Evolutionary conservation across 202 grass and related monocot genomes (phyloP).

Genomic region (Carex sylvatica): DNA sequence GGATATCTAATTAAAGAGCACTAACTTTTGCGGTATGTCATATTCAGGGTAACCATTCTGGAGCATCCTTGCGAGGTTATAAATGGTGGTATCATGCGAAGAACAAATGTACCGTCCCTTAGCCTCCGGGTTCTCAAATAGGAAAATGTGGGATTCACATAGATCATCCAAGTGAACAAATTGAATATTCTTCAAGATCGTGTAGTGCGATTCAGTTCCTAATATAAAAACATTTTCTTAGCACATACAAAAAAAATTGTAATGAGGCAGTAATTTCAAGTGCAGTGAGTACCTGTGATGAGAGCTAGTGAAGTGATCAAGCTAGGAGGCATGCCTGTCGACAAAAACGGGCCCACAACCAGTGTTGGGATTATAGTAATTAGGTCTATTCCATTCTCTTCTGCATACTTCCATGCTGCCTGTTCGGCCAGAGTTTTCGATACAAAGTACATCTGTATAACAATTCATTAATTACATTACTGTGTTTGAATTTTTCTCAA

Average conservation of each 20-base stretch:
- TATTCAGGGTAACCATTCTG: slow-evolving; percentile 57
- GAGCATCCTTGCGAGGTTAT: slow-evolving; percentile 64
- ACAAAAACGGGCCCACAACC: slow-evolving; percentile 79
- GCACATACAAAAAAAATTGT: not conserved
- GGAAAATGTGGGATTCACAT: slow-evolving; percentile 64
- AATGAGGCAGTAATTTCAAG: not conserved
- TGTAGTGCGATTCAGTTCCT: slow-evolving; percentile 70
- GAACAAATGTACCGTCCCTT: slow-evolving; percentile 79
- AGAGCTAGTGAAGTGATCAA: slow-evolving; percentile 67
- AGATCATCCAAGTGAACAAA: slow-evolving; percentile 87
- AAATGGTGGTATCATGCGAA: slow-evolving; percentile 65
- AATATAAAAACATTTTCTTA: not conserved
- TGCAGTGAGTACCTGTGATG: slow-evolving; percentile 45
- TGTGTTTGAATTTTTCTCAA: not conserved
- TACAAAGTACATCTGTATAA: slow-evolving; percentile 76
- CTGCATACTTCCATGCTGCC: slow-evolving; percentile 67
- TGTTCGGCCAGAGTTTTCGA: slow-evolving; percentile 80
- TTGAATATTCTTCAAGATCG: slow-evolving; percentile 72
- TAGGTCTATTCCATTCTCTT: slow-evolving; percentile 59
- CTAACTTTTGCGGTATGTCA: slow-evolving; percentile 38
- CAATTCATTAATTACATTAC: not conserved
- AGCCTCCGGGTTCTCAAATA: slow-evolving; percentile 65
- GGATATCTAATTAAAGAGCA: not conserved
- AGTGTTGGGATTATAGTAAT: slow-evolving; percentile 78
- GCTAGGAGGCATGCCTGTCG: slow-evolving; percentile 74